Conservation (phyloP, 306 rosid species). For the Prunus persica region DNA sequence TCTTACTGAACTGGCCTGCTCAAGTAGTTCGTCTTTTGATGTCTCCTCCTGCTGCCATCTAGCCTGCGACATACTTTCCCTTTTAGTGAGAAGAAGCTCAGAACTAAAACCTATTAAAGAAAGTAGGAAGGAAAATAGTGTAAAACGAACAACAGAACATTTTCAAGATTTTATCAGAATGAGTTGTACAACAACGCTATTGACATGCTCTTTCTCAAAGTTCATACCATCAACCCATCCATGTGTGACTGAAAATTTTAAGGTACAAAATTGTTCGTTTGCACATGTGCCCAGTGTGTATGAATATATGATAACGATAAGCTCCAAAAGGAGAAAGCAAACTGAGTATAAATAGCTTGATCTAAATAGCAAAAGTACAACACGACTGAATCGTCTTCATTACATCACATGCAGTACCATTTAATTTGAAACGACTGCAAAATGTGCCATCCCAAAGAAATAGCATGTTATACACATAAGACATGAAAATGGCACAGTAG, state of each 20-base stretch:
- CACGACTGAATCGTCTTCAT: not conserved
- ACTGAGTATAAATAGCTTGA: not conserved
- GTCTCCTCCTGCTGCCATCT: constrained; percentile 63
- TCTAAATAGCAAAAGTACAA: not conserved
- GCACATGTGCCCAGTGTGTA: not conserved
- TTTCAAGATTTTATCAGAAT: not conserved
- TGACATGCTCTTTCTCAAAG: not conserved
- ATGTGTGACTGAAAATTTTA: not conserved
- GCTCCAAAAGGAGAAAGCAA: not conserved
- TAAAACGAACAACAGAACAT: constrained; percentile 16
- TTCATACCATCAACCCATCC: not conserved
- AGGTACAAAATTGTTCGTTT: not conserved
- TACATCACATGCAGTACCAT: not conserved
- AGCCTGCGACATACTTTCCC: constrained; percentile 64
- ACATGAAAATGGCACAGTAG: not conserved
- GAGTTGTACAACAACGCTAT: not conserved
- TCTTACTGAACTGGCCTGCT: constrained; percentile 44
- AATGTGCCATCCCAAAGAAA: not conserved
- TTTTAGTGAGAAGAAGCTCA: constrained; percentile 51
- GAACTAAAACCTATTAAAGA: constrained; percentile 35
- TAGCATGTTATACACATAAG: not conserved
- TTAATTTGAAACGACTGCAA: not conserved
- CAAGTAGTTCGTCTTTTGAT: constrained; percentile 60
- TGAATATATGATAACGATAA: not conserved
- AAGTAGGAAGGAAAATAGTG: constrained; percentile 27